Conservation (phyloP, 208 protist genomes). For the Dictyostelium gargantuum region DNA sequence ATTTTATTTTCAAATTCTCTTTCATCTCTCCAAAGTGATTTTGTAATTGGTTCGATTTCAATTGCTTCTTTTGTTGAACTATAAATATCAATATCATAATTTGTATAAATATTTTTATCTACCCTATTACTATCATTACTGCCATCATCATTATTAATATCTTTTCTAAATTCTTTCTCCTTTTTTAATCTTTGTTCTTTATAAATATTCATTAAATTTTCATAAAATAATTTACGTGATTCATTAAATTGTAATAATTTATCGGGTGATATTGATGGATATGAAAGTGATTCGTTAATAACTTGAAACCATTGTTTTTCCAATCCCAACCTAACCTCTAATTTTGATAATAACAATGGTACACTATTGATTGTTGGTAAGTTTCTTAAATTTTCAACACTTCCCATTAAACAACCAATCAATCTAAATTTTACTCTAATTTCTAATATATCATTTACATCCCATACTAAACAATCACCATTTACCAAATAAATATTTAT, state of each 20-base stretch:
- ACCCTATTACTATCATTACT: neutral
- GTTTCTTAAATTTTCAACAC: neutral
- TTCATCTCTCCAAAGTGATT: neutral
- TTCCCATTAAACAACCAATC: conserved; percentile 10
- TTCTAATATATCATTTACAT: neutral
- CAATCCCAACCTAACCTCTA: conserved; percentile 4
- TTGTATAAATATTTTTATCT: neutral
- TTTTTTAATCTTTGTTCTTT: neutral
- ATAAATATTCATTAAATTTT: neutral
- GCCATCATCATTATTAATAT: neutral
- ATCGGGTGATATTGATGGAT: neutral
- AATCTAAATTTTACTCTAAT: conserved; percentile 5
- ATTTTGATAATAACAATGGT: neutral
- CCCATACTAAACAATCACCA: neutral
- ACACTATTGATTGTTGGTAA: neutral
- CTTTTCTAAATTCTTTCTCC: neutral
- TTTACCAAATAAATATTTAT: conserved; percentile 3
- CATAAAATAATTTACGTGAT: neutral
- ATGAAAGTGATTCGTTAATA: neutral
- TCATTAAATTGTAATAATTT: neutral
- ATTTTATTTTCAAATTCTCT: neutral
- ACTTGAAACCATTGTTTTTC: conserved; percentile 28
- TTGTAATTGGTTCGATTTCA: neutral
- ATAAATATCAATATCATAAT: neutral
- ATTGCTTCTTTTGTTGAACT: neutral